phyloP scores from a whole-genome alignment of 148 eudicot genomes.

The Bassia scoparia region DNA sequence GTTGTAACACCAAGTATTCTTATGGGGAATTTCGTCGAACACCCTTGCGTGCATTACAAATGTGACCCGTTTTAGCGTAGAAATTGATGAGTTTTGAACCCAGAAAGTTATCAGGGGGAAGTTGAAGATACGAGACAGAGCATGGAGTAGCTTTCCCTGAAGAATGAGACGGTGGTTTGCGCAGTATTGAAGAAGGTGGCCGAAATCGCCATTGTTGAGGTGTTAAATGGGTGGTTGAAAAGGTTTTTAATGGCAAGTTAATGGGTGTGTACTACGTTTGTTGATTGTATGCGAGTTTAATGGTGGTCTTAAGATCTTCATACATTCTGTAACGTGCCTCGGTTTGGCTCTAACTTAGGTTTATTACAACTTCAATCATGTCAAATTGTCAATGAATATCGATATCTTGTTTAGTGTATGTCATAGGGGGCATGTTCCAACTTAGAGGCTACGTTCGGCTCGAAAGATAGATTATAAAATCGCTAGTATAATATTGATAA shows the following conservation, averaged over 20 bases:
- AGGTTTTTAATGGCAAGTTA: conserved; percentile 20
- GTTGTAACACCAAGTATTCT: conserved; percentile 51
- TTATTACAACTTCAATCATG: not conserved
- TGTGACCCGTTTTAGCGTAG: conserved; percentile 34
- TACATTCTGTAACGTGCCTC: conserved; percentile 21
- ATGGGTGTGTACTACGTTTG: not conserved
- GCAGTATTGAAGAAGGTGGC: conserved; percentile 55
- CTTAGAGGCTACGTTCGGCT: too few relatives aligned
- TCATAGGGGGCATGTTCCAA: too few relatives aligned
- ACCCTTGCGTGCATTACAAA: conserved; percentile 43
- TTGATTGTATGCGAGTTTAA: conserved; percentile 8
- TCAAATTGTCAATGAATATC: too few relatives aligned
- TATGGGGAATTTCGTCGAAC: conserved; percentile 58
- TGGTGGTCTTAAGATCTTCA: conserved; percentile 34
- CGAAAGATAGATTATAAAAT: too few relatives aligned
- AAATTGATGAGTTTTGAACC: conserved; percentile 58
- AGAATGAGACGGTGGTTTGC: conserved; percentile 42
- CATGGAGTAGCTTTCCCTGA: conserved; percentile 52
- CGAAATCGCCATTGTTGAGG: conserved; percentile 41
- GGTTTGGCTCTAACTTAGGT: not conserved
- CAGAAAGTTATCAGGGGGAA: conserved; percentile 45
- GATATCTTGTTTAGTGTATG: too few relatives aligned
- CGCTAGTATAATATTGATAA: too few relatives aligned
- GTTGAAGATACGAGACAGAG: conserved; percentile 39
- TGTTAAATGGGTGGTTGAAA: conserved; percentile 15